Base-by-base conservation (phyloP, 2,329 filamentous ascomycete species). In the Ambrosiella xylebori region DNA sequence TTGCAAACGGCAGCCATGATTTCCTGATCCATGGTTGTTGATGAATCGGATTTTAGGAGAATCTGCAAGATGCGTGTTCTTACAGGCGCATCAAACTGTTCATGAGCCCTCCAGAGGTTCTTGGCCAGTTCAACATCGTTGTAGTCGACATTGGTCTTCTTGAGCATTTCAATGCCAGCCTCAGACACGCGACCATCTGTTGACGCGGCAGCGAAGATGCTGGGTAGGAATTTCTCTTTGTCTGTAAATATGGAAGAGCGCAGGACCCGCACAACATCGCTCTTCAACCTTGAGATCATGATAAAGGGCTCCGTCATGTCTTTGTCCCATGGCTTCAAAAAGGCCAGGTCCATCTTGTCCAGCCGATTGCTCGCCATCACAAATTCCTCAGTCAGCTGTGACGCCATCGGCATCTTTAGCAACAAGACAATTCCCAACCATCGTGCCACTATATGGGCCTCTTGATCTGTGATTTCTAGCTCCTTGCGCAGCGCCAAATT, bases 151-250 rank as follows among this genome's bases (percentile, higher is more conserved):
- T 80, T 77, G 37, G 80, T 85, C 63, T 90, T 78, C 70, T 96
- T 98, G 63, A 97, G 70, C 54, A 94, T 80, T 64, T 95, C 89
- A 59, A 96, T 88, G 0, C 87, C 91, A n/a, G 88, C 73, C n/a
- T 85, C 81, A 9, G 86, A 82, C 41, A 96, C 82, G 7, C 85
- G 80, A 40, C 84, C 88, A 63, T 96, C 93, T 1, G 82, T 73
- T 69, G 90, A 90, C 0, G 88, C 84, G 35, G 88, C 84, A 4
- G 90, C 89, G 66, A 86, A 89, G 1, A 97, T 71, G 0, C 88
- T 85, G 0, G 91, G 85, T 11, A 96, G 69, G 64, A 96, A 88
- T 38, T 89, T 82, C 66, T 97, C 87, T 0, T 81, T 71, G 61
- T 96, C 88, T 0, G 74, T 82, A 68, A 98, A 97, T 6, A 90